These are phyloP conservation scores for Apiospora rasikravindrae DNA, from an alignment of 2,329 filamentous ascomycete species.

Conservation along the genomic window DNA sequence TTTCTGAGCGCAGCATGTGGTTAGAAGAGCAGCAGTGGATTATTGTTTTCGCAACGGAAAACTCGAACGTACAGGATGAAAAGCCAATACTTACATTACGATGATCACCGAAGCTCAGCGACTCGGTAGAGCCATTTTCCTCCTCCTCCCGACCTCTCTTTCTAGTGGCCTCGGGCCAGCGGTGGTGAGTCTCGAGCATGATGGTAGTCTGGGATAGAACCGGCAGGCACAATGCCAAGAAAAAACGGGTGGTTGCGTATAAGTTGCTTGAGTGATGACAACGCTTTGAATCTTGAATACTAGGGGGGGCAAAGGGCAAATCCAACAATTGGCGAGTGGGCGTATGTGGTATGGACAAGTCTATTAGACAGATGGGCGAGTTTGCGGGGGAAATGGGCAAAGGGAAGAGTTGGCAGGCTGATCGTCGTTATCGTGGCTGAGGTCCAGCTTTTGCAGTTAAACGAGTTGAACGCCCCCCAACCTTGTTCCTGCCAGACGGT, in stretches of 20 bases:
- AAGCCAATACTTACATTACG: conserved; percentile 36
- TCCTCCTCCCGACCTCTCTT: conserved; percentile 39
- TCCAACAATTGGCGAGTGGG: not conserved
- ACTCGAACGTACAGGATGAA: conserved; percentile 1
- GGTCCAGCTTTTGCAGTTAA: not conserved
- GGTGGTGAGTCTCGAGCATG: conserved; percentile 31
- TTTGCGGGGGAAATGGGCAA: not conserved
- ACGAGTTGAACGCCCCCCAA: conserved; percentile 11
- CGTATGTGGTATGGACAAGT: not conserved
- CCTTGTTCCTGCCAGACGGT: conserved; percentile 12
- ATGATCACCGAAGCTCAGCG: conserved; percentile 38
- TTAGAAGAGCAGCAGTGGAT: not conserved
- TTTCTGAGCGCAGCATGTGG: conserved; percentile 47
- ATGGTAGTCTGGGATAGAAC: conserved; percentile 8
- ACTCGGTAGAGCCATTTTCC: conserved; percentile 25
- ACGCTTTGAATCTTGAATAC: not conserved
- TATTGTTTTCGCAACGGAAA: not conserved
- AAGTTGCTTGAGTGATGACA: not conserved
- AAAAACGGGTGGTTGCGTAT: conserved; percentile 8
- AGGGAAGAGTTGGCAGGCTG: not conserved
- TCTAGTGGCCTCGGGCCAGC: conserved; percentile 30
- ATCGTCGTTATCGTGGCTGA: conserved; percentile 14
- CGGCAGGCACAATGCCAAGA: not conserved
- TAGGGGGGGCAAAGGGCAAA: not conserved
- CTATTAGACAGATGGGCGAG: not conserved